Percentiles rank a stretch among this genome's conserved stretches.
Evolutionary conservation across 441 rosid species (phyloP).

Genomic region (Gossypium aridum): DNA sequence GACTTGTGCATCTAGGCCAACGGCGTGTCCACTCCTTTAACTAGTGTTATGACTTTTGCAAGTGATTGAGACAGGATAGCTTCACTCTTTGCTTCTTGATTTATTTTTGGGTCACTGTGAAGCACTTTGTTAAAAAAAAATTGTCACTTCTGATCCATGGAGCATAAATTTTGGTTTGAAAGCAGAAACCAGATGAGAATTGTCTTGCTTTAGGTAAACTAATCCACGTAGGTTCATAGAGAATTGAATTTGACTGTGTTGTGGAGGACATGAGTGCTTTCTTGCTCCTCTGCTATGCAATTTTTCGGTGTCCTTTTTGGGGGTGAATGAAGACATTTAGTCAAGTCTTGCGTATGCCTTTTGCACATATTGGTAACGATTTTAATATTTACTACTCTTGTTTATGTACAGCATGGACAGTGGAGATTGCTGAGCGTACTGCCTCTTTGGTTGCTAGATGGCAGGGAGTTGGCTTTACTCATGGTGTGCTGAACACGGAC

Average conservation of each 20-base stretch:
- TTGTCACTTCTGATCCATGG: neutral
- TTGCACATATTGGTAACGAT: neutral
- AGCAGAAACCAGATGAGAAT: neutral
- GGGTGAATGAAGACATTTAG: neutral
- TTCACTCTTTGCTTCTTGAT: neutral
- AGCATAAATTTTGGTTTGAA: neutral
- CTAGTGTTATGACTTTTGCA: neutral
- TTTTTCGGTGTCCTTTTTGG: neutral
- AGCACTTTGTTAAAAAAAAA: neutral
- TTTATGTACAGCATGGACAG: conserved; percentile 71
- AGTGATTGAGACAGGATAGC: neutral
- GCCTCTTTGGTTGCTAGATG: conserved; percentile 82
- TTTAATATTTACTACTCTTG: neutral
- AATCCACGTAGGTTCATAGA: neutral
- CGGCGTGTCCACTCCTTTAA: neutral
- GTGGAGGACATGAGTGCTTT: neutral
- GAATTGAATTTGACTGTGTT: neutral
- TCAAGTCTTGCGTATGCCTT: neutral
- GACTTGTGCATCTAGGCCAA: neutral
- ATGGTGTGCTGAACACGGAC: conserved; percentile 95
- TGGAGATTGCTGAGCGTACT: conserved; percentile 88
- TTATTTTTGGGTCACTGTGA: neutral
- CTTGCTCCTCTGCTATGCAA: neutral
- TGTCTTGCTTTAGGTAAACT: neutral
- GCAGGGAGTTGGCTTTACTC: conserved; percentile 99